These are phyloP conservation scores for Linum lewisii DNA, from an alignment of 345 rosid species.

Conservation along the genomic window DNA sequence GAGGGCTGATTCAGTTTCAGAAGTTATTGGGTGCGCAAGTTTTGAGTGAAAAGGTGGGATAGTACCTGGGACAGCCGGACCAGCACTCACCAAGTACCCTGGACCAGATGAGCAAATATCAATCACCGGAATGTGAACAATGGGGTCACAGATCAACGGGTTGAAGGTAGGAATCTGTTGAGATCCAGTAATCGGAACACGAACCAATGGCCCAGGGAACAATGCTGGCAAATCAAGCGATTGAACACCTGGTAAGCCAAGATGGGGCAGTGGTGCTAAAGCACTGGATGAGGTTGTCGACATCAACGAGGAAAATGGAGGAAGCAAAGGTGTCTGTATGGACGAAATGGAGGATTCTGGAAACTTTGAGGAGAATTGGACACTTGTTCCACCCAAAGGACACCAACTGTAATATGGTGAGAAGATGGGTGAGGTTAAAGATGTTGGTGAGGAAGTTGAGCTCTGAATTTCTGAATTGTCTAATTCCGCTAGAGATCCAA, in stretches of 20 bases:
- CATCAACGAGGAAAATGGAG: conserved; percentile 56
- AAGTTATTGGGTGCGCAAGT: conserved; percentile 46
- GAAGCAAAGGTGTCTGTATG: conserved; percentile 43
- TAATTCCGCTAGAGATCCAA: conserved; percentile 37
- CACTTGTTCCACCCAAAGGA: conserved; percentile 46
- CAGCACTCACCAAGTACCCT: conserved; percentile 84
- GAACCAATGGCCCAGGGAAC: conserved; percentile 50
- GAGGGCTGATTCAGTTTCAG: conserved; percentile 47
- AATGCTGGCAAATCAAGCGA: conserved; percentile 35
- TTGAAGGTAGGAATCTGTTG: conserved; percentile 70
- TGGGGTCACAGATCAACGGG: conserved; percentile 85
- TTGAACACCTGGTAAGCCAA: conserved; percentile 34
- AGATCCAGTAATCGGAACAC: conserved; percentile 42
- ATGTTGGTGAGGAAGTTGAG: conserved; percentile 29
- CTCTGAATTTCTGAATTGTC: conserved; percentile 22
- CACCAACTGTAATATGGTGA: conserved; percentile 96
- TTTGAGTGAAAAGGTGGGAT: conserved; percentile 53
- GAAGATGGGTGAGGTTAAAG: conserved; percentile 37
- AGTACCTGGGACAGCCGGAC: conserved; percentile 49
- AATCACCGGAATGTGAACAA: conserved; percentile 81
- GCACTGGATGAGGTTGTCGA: conserved; percentile 48
- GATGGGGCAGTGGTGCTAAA: conserved; percentile 39
- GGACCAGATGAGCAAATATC: conserved; percentile 94
- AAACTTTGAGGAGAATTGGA: conserved; percentile 28
- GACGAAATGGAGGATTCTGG: conserved; percentile 32